Percentiles rank a stretch among this genome's conserved stretches.
Evolutionary conservation across 495 filamentous ascomycete genomes (phyloP).

Genomic region (Aspergillus leporis): DNA sequence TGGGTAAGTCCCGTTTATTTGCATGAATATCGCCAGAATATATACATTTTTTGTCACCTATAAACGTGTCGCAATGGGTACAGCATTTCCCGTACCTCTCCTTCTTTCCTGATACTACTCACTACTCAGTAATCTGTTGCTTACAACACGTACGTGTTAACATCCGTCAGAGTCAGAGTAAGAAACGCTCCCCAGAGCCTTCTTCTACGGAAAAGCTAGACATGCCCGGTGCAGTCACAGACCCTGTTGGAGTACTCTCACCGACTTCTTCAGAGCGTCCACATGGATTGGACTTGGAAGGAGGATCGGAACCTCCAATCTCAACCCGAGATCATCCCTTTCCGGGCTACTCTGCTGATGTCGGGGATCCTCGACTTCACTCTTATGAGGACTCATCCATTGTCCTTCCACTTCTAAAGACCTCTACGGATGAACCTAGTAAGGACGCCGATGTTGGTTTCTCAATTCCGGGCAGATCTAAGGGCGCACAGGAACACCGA

Average conservation of each 20-base stretch:
- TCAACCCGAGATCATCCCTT: background rate
- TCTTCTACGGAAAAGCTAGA: background rate
- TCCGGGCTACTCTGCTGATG: background rate
- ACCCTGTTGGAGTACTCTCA: background rate
- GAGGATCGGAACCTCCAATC: background rate
- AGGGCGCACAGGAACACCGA: background rate
- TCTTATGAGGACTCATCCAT: background rate
- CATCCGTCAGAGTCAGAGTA: background rate
- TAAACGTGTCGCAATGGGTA: background rate
- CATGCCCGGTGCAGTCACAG: background rate
- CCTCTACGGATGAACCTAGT: background rate
- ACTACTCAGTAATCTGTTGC: background rate
- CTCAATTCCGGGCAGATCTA: background rate
- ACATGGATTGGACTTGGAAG: background rate
- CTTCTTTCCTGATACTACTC: background rate
- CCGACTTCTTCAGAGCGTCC: background rate
- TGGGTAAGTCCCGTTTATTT: background rate
- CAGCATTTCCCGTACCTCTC: background rate
- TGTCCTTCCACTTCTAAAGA: background rate
- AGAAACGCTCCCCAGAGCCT: background rate
- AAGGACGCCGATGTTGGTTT: conserved; percentile 1
- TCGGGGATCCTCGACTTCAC: background rate
- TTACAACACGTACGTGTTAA: background rate
- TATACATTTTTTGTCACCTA: background rate
- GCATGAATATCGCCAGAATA: background rate